Conservation (phyloP, 2,329 filamentous ascomycete genomes). For the Xylariaceae sp. region DNA sequence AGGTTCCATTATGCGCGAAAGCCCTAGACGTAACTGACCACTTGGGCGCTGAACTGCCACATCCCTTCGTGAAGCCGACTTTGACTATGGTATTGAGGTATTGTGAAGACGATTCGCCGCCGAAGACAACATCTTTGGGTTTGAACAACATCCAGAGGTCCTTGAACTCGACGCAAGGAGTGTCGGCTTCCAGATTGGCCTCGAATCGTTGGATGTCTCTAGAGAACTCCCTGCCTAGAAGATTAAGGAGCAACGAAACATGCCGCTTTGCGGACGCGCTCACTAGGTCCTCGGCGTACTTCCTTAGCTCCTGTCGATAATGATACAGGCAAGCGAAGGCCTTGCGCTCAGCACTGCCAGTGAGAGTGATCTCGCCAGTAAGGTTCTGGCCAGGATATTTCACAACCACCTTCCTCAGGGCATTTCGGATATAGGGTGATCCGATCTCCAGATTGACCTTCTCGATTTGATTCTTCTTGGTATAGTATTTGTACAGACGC, state of each 20-base stretch:
- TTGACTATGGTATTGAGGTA: constrained; percentile 3
- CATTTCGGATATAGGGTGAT: constrained; percentile 5
- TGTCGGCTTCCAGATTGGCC: constrained; percentile 1
- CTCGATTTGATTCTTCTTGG: constrained; percentile 1
- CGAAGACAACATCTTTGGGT: constrained; percentile 4
- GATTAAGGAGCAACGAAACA: constrained; percentile 2
- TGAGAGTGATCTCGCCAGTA: constrained; percentile 5
- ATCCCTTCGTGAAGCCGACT: background rate
- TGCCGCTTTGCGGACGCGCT: constrained; percentile 1
- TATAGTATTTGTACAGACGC: constrained; percentile 7
- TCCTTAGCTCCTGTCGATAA: constrained; percentile 3
- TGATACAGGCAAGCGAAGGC: constrained; percentile 7
- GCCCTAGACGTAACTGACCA: constrained; percentile 4
- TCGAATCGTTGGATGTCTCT: constrained; percentile 7
- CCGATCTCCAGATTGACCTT: constrained; percentile 8
- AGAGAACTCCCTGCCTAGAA: constrained; percentile 2
- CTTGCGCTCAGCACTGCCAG: background rate
- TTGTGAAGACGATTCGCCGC: constrained; percentile 1
- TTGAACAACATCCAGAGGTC: constrained; percentile 12
- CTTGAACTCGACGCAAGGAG: constrained; percentile 6
- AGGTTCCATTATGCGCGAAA: constrained; percentile 4
- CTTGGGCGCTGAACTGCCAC: background rate
- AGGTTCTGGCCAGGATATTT: constrained; percentile 7
- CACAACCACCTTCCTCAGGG: constrained; percentile 2
- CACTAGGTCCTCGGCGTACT: constrained; percentile 2